These are phyloP conservation scores for Breynia disticha DNA, from an alignment of 441 rosid species.

Conservation along the genomic window DNA sequence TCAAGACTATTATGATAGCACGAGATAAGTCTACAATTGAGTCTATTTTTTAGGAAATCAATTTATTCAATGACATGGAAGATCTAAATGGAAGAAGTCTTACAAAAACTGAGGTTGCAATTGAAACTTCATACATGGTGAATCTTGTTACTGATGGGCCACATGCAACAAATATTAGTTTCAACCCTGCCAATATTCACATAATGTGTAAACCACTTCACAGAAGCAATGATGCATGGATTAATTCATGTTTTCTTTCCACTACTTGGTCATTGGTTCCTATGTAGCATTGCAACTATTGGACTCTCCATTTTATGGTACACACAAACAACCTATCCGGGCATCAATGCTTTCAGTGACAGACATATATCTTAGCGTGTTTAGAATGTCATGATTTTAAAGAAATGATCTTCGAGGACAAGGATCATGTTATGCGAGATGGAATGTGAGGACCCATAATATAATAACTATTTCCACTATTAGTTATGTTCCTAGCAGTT, in stretches of 20 bases:
- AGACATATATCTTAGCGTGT: no score
- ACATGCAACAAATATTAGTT: conserved; percentile 81
- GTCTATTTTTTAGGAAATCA: conserved; percentile 67
- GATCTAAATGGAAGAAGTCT: conserved; percentile 57
- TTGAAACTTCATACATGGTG: conserved; percentile 95
- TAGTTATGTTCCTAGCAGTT: no score
- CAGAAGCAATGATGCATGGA: conserved; percentile 61
- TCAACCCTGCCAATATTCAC: conserved; percentile 80
- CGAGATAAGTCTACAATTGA: conserved; percentile 93
- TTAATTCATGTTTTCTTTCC: conserved; percentile 59
- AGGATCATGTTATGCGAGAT: no score
- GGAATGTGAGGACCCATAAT: no score
- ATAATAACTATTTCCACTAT: no score
- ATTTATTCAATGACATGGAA: conserved; percentile 42
- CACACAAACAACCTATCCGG: conserved; percentile 63
- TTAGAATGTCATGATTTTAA: no score
- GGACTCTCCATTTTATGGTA: conserved; percentile 81
- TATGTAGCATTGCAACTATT: conserved; percentile 84
- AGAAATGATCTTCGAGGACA: no score
- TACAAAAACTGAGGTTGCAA: conserved; percentile 75
- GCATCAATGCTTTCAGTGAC: conserved; percentile 52
- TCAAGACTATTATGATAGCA: conserved; percentile 77
- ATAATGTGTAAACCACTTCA: conserved; percentile 81
- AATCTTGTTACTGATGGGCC: conserved; percentile 90
- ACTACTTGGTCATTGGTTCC: conserved; percentile 73